These are phyloP conservation scores for Aspergillus proliferans DNA, from an alignment of 2,329 filamentous ascomycete genomes.

Conservation along the genomic window DNA sequence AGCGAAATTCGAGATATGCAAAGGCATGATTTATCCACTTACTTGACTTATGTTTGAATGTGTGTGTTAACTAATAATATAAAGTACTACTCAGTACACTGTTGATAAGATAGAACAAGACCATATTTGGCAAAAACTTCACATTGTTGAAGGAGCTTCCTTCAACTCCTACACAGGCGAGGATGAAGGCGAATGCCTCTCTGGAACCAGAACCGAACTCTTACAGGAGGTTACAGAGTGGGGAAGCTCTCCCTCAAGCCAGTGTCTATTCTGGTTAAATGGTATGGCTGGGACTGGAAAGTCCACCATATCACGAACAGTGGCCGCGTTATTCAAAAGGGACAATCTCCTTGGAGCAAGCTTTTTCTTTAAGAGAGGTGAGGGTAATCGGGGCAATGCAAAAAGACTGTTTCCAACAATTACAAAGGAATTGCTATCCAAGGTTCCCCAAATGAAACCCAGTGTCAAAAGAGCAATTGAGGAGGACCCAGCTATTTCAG, in stretches of 20 bases:
- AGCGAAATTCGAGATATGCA: too few species aligned
- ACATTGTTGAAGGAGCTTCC: too few species aligned
- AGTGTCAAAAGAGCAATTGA: slow-evolving; percentile 10
- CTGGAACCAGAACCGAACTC: slow-evolving; percentile 18
- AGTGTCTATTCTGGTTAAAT: slow-evolving; percentile 32
- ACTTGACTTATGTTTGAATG: too few species aligned
- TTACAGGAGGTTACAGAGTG: slow-evolving; percentile 18
- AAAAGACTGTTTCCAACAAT: slow-evolving; percentile 36
- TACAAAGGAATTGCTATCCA: slow-evolving; percentile 21
- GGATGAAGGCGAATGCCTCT: slow-evolving; percentile 14
- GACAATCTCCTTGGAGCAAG: slow-evolving; percentile 25
- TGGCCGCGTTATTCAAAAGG: slow-evolving; percentile 19
- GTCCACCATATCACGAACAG: slow-evolving; percentile 27
- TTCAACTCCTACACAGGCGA: background rate
- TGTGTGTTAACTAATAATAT: too few species aligned
- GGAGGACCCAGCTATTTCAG: too few species aligned
- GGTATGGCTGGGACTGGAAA: slow-evolving; percentile 32
- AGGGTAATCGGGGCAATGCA: slow-evolving; percentile 32
- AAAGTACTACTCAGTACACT: too few species aligned
- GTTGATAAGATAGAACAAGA: too few species aligned
- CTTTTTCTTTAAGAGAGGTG: slow-evolving; percentile 45
- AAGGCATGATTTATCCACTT: too few species aligned
- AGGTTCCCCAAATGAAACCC: background rate
- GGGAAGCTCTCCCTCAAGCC: slow-evolving; percentile 11
- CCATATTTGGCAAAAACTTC: too few species aligned